Evolutionary conservation across 345 rosid species (phyloP).

Genomic region (Pistacia vera): DNA sequence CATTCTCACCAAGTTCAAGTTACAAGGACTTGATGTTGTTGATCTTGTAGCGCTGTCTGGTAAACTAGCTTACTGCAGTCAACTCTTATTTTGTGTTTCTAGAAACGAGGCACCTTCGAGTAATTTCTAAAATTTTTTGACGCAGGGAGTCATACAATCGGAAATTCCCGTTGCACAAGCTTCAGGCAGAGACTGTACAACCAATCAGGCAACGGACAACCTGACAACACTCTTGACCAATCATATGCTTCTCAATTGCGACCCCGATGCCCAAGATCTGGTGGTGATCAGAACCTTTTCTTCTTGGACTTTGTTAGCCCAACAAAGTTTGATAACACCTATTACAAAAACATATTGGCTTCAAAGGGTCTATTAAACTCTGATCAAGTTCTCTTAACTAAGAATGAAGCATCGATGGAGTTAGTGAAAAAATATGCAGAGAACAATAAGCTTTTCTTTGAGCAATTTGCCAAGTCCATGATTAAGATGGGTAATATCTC

Average conservation of each 20-base stretch:
- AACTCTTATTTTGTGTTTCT: not conserved
- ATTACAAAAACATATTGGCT: conserved; percentile 77
- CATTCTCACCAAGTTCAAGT: conserved; percentile 67
- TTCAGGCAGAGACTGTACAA: conserved; percentile 95
- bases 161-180: conserved; percentile 79
- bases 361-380: conserved; percentile 77
- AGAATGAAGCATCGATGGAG: conserved; percentile 53
- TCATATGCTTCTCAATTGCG: conserved; percentile 56
- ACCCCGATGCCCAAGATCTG: conserved; percentile 55
- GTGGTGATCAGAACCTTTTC: conserved; percentile 73
- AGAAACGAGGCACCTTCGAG: not conserved
- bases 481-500: conserved; percentile 87
- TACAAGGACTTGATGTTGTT: conserved; percentile 61
- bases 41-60: conserved; percentile 93
- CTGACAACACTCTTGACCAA: conserved; percentile 70
- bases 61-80: conserved; percentile 19
- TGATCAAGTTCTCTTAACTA: conserved; percentile 73
- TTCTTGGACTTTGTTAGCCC: conserved; percentile 63
- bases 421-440: conserved; percentile 75
- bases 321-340: conserved; percentile 70
- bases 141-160: conserved; percentile 94
- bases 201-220: conserved; percentile 74
- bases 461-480: conserved; percentile 87
- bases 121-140: not conserved
- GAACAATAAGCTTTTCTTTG: conserved; percentile 59